Conservation (phyloP, 805 yeast genomes). For the Novakomyces olei region DNA sequence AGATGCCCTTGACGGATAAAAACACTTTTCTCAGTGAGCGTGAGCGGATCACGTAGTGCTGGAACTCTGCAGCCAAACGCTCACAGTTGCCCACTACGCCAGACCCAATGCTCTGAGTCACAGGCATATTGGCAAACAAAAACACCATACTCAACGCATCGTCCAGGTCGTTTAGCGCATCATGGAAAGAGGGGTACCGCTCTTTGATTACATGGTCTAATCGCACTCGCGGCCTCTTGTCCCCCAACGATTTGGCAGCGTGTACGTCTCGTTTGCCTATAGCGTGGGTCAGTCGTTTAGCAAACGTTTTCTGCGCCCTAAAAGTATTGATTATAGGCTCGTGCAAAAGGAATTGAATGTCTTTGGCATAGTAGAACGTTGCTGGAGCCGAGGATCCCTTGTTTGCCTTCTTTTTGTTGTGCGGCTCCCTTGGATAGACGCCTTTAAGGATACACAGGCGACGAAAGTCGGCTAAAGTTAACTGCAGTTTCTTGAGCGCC, state of each 20-base stretch:
- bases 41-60: constrained; percentile 76
- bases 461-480: constrained; percentile 85
- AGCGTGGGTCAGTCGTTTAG: constrained; percentile 72
- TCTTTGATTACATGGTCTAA: constrained; percentile 83
- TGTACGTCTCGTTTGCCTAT: constrained; percentile 78
- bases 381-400: constrained; percentile 94
- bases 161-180: constrained; percentile 79
- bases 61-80: constrained; percentile 77
- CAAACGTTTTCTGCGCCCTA: constrained; percentile 86
- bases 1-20: constrained; percentile 91
- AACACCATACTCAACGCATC: constrained; percentile 92
- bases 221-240: constrained; percentile 59
- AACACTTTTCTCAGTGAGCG: constrained; percentile 66
- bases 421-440: constrained; percentile 89
- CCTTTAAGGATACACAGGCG: constrained; percentile 95
- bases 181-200: constrained; percentile 82
- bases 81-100: constrained; percentile 75
- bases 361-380: constrained; percentile 83
- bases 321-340: constrained; percentile 83
- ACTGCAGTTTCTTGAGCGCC: constrained; percentile 77
- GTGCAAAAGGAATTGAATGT: constrained; percentile 82
- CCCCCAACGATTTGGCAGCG: constrained; percentile 70
- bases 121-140: constrained; percentile 84
- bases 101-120: constrained; percentile 60
- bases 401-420: constrained; percentile 87